These are phyloP conservation scores for Geotrichum carabidarum DNA, from an alignment of 1,139 yeast species.

Conservation along the genomic window DNA sequence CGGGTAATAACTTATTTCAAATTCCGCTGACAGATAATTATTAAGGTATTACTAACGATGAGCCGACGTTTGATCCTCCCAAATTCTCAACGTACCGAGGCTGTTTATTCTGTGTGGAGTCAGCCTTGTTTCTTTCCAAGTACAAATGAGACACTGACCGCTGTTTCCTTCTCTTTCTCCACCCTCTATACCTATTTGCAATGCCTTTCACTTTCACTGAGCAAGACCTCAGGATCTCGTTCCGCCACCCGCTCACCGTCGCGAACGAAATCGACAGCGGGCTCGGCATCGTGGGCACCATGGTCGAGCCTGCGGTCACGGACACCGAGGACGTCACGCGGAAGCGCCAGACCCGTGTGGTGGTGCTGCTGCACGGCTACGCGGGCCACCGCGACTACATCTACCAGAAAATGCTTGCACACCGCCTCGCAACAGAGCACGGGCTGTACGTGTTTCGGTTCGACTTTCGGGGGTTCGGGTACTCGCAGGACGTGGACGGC, in stretches of 20 bases:
- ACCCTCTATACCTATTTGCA: neutral
- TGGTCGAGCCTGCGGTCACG: constrained; percentile 12
- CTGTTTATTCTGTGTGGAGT: too few species aligned
- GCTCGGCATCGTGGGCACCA: constrained; percentile 16
- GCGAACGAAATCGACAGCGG: constrained; percentile 12
- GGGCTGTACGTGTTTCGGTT: constrained; percentile 67
- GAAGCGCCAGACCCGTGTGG: constrained; percentile 34
- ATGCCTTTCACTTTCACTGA: constrained; percentile 12
- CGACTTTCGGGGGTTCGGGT: constrained; percentile 84
- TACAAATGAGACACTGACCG: neutral
- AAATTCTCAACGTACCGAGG: too few species aligned
- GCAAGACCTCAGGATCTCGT: constrained; percentile 16
- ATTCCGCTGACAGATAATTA: neutral
- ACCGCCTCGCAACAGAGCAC: constrained; percentile 50
- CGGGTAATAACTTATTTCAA: neutral
- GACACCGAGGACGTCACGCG: neutral
- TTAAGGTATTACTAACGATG: neutral
- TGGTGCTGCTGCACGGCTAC: constrained; percentile 64
- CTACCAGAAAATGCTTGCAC: constrained; percentile 63
- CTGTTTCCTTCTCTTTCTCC: neutral
- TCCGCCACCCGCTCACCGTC: constrained; percentile 15
- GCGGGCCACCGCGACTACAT: constrained; percentile 81
- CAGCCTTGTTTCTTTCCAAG: too few species aligned
- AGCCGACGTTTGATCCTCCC: too few species aligned
- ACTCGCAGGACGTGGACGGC: constrained; percentile 54